A percentile compares a stretch with the other conserved stretches of the same genome.
These are phyloP conservation scores for Circinella umbellata DNA, from an alignment of 371 early-diverging fungal species.

Conservation along the genomic window DNA sequence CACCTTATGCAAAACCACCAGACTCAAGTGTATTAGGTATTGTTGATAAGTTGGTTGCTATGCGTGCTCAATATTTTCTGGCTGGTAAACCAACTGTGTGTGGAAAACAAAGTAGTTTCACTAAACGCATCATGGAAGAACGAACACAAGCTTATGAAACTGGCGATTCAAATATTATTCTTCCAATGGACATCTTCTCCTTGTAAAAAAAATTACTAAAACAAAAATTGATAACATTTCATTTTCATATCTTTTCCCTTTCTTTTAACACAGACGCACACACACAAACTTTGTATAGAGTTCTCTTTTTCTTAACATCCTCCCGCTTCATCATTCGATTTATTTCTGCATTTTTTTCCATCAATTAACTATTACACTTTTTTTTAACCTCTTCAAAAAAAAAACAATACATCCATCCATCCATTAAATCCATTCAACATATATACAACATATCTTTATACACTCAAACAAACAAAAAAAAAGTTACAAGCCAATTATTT, in stretches of 20 bases:
- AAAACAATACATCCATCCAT: too few species aligned
- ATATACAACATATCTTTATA: too few species aligned
- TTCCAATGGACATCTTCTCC: slow-evolving; percentile 22
- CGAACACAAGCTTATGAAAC: slow-evolving; percentile 14
- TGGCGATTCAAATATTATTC: slow-evolving; percentile 14
- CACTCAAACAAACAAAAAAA: background rate
- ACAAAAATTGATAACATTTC: background rate
- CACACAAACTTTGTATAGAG: too few species aligned
- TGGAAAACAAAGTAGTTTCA: slow-evolving; percentile 49
- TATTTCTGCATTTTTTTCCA: too few species aligned
- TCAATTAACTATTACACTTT: too few species aligned
- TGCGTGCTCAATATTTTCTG: slow-evolving; percentile 52
- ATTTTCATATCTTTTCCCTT: background rate
- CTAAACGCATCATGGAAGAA: slow-evolving; percentile 33
- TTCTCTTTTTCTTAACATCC: too few species aligned
- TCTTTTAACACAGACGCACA: too few species aligned
- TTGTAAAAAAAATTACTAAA: background rate
- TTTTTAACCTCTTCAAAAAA: too few species aligned
- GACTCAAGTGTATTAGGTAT: slow-evolving; percentile 49
- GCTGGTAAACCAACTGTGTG: slow-evolving; percentile 48
- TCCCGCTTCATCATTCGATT: too few species aligned
- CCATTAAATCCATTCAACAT: too few species aligned
- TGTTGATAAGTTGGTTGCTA: slow-evolving; percentile 53
- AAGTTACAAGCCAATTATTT: background rate
- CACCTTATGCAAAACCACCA: slow-evolving; percentile 21